phyloP scores from a whole-genome alignment of 345 rosid genomes.

The Populus alba region DNA sequence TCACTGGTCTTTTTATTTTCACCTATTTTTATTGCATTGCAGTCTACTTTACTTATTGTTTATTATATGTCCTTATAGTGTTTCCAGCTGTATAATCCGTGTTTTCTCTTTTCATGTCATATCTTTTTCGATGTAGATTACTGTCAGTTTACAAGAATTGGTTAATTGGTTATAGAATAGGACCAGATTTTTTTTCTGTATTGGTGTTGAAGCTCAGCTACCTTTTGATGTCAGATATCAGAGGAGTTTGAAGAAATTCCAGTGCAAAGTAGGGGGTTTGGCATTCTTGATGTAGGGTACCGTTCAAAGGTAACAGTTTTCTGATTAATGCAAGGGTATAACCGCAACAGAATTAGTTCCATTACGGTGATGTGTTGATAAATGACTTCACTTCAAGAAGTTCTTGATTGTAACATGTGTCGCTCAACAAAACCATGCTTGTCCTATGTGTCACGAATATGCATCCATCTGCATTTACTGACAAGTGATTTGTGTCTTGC shows the following conservation, averaged over 20 bases:
- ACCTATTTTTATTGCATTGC: neutral
- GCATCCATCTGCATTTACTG: neutral
- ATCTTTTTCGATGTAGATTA: neutral
- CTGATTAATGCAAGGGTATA: neutral
- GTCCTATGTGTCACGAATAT: neutral
- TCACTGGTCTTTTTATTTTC: neutral
- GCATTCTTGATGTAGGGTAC: constrained; percentile 93
- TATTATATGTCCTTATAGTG: neutral
- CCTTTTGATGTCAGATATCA: constrained; percentile 41
- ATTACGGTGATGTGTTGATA: neutral
- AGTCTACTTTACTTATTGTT: neutral
- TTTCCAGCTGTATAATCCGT: neutral
- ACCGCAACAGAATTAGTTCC: neutral
- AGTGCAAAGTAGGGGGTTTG: constrained; percentile 93
- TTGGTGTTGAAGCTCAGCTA: constrained; percentile 6
- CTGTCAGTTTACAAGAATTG: no score
- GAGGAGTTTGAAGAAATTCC: constrained; percentile 89
- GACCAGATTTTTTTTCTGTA: neutral
- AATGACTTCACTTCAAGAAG: neutral
- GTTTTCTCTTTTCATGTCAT: neutral
- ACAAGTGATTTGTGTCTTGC: no score
- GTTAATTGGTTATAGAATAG: no score
- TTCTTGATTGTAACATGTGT: neutral
- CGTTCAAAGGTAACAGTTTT: constrained; percentile 63
- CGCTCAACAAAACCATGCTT: neutral